Conservation (phyloP, 78 protist genomes). For the Chrysochromulina tobinii region DNA sequence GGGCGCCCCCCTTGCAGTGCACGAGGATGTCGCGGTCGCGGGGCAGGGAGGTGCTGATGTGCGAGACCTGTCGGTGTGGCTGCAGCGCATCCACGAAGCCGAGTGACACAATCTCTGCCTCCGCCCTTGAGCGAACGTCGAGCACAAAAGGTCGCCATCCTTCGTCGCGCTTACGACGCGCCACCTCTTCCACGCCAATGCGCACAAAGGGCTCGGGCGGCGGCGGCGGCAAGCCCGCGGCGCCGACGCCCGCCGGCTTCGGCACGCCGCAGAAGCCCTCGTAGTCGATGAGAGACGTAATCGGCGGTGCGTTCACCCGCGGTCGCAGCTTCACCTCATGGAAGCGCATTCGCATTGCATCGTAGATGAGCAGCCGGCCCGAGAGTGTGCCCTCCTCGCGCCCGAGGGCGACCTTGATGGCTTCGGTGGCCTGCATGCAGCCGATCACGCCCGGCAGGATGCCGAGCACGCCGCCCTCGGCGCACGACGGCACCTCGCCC, state of each 20-base stretch:
- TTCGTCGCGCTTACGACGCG: not conserved
- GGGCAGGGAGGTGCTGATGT: not conserved
- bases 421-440: slow-evolving; percentile 83
- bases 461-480: not conserved
- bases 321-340: not conserved
- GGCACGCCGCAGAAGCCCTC: not conserved
- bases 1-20: not conserved
- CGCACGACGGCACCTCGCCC: slow-evolving; percentile 78
- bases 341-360: not conserved
- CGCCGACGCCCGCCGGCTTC: too few species aligned
- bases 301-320: too few species aligned
- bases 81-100: not conserved
- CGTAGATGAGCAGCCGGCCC: not conserved
- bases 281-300: too few species aligned
- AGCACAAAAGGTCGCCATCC: not conserved
- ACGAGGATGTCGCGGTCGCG: slow-evolving; percentile 32
- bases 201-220: not conserved
- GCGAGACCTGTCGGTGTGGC: not conserved
- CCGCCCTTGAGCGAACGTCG: not conserved
- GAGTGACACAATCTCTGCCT: not conserved
- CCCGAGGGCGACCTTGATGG: slow-evolving; percentile 48
- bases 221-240: not conserved
- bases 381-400: not conserved
- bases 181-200: not conserved
- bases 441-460: slow-evolving; percentile 83